A percentile compares a stretch with the other conserved stretches of the same genome.
phyloP scores from a whole-genome alignment of 306 rosid genomes.

The Quercus agrifolia region DNA sequence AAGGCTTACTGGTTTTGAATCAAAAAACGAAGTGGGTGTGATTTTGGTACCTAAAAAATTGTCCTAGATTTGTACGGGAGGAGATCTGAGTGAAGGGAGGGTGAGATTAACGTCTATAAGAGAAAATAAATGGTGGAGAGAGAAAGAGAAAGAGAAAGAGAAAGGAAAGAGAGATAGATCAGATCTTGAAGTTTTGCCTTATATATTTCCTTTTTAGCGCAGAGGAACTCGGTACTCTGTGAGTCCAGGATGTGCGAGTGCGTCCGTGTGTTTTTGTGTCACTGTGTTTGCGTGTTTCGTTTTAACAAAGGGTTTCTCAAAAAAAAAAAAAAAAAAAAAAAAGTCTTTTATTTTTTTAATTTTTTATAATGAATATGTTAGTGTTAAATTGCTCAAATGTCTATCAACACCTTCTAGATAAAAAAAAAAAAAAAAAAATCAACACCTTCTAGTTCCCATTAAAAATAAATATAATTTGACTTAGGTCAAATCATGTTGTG shows the following conservation, averaged over 20 bases:
- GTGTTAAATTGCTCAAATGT: background rate
- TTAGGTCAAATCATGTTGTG: background rate
- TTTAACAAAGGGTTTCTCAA: too few species aligned
- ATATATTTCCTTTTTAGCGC: too few species aligned
- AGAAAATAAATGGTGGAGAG: background rate
- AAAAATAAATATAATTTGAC: background rate
- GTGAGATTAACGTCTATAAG: background rate
- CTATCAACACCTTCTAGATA: background rate
- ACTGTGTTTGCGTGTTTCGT: too few species aligned
- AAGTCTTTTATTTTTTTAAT: too few species aligned
- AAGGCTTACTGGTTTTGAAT: constrained; percentile 22
- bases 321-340: too few species aligned
- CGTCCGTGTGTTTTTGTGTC: too few species aligned
- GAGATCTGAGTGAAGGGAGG: constrained; percentile 1
- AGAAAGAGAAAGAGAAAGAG: background rate
- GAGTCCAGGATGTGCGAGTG: too few species aligned
- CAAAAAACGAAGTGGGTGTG: background rate
- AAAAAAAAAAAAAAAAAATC: too few species aligned
- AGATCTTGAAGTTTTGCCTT: background rate
- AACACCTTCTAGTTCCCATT: background rate
- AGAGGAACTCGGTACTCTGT: too few species aligned
- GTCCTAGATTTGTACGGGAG: background rate
- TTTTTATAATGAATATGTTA: too few species aligned
- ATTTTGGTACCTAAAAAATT: background rate
- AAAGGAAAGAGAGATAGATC: background rate